Conservation (phyloP, 1,284 basidiomycete species). For the Trametes sp. region DNA sequence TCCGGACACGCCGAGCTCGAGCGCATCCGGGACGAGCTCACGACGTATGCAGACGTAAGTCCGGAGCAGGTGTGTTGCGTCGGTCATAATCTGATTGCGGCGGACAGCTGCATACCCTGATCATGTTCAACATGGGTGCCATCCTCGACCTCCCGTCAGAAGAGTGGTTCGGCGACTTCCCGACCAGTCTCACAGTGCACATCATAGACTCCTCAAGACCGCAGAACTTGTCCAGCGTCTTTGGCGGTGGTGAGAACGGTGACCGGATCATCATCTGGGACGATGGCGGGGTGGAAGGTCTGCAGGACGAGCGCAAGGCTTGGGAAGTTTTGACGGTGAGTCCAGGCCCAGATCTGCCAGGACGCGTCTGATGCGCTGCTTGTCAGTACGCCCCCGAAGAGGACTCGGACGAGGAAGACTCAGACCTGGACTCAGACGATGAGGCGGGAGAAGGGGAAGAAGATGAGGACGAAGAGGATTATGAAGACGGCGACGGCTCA, state of each 20-base stretch:
- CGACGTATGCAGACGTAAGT: conserved; percentile 73
- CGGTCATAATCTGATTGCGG: not conserved
- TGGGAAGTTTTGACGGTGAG: conserved; percentile 84
- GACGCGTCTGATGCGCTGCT: not conserved
- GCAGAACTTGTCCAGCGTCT: conserved; percentile 90
- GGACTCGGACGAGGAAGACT: conserved; percentile 58
- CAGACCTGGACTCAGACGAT: conserved; percentile 51
- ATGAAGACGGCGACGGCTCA: conserved; percentile 44
- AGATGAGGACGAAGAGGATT: conserved; percentile 54
- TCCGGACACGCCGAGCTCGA: conserved; percentile 85
- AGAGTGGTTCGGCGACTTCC: conserved; percentile 80
- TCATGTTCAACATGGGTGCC: conserved; percentile 93
- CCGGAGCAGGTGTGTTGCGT: not conserved
- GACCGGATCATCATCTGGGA: conserved; percentile 89
- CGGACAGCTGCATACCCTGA: conserved; percentile 84
- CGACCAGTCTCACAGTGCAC: conserved; percentile 74
- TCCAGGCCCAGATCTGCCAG: not conserved
- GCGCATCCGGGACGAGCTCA: conserved; percentile 70
- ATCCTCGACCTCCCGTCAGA: conserved; percentile 82
- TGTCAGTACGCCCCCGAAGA: conserved; percentile 74
- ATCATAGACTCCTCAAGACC: conserved; percentile 96
- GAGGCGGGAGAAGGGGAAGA: conserved; percentile 49
- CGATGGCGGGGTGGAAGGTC: conserved; percentile 78
- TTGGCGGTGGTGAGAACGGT: conserved; percentile 73
- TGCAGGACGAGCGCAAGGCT: conserved; percentile 72